Evolutionary conservation across 768 basidiomycete species (phyloP).

Genomic region (Amanita jacksonii): DNA sequence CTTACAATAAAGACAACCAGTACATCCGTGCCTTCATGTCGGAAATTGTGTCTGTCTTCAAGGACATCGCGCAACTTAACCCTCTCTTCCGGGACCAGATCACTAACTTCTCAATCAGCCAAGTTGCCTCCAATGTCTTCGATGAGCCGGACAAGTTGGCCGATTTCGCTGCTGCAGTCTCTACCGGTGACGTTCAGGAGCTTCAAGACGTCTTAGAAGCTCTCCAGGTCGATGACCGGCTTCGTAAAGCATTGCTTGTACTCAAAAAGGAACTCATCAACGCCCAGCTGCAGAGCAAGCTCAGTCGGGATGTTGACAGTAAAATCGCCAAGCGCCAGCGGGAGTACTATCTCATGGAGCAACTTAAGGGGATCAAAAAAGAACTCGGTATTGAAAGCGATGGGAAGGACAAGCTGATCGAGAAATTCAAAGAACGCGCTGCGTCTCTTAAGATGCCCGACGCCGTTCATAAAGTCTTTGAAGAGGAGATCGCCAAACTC

Average conservation of each 20-base stretch:
- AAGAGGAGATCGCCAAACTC: conserved; percentile 90
- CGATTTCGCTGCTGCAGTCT: conserved; percentile 95
- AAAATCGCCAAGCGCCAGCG: conserved; percentile 93
- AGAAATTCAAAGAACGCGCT: conserved; percentile 86
- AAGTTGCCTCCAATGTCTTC: conserved; percentile 87
- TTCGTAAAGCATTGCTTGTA: conserved; percentile 84
- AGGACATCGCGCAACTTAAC: conserved; percentile 95
- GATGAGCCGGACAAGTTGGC: conserved; percentile 97
- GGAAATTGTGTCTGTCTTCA: conserved; percentile 95
- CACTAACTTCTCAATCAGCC: conserved; percentile 90
- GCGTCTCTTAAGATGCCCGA: conserved; percentile 82
- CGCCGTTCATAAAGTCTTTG: conserved; percentile 84
- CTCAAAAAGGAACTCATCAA: conserved; percentile 98
- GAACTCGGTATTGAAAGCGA: conserved; percentile 93
- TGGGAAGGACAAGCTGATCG: conserved; percentile 89
- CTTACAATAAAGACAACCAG: conserved; percentile 89
- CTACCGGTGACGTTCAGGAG: conserved; percentile 85
- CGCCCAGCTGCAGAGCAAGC: conserved; percentile 88
- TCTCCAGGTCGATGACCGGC: conserved; percentile 74
- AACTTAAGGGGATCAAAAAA: conserved; percentile 93
- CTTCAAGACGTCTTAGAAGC: conserved; percentile 91
- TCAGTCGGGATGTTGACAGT: conserved; percentile 85
- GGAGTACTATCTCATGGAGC: conserved; percentile 96
- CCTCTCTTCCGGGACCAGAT: conserved; percentile 98
- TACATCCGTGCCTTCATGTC: conserved; percentile 94